Conservation (phyloP, 257 asterid species). For the Petrea volubilis region DNA sequence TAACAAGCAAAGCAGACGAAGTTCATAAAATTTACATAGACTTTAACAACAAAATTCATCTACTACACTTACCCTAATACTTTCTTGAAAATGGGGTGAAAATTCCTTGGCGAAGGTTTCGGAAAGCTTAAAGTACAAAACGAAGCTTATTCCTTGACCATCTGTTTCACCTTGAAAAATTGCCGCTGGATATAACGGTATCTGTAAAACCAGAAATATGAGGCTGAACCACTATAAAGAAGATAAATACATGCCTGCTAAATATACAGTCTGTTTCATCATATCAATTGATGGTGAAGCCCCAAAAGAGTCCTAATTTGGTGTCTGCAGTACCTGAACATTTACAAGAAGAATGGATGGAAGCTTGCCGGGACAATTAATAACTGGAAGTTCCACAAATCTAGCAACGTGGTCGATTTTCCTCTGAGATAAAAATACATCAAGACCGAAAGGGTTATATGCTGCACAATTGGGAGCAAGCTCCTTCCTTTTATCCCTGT, state of each 20-base stretch:
- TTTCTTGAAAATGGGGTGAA: constrained; percentile 55
- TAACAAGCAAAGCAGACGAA: no score
- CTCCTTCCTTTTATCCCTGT: constrained; percentile 69
- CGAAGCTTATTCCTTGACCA: constrained; percentile 67
- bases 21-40: no score
- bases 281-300: background rate
- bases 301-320: background rate
- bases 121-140: constrained; percentile 56
- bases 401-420: constrained; percentile 63
- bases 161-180: constrained; percentile 61
- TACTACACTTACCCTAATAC: constrained; percentile 43
- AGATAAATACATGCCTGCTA: background rate
- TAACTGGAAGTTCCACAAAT: constrained; percentile 56
- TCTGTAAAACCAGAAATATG: constrained; percentile 31
- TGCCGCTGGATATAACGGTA: constrained; percentile 62
- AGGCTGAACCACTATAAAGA: background rate
- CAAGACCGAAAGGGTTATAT: constrained; percentile 69
- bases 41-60: no score
- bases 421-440: constrained; percentile 61
- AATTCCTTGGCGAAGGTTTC: constrained; percentile 46
- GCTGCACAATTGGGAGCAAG: constrained; percentile 58
- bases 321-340: constrained; percentile 48
- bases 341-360: constrained; percentile 70
- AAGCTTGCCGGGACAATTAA: constrained; percentile 44
- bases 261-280: no score